A percentile compares a stretch with the other conserved stretches of the same genome.
These are phyloP conservation scores for Basidiobolus meristosporus DNA, from an alignment of 371 early-diverging fungal genomes.

Conservation along the genomic window DNA sequence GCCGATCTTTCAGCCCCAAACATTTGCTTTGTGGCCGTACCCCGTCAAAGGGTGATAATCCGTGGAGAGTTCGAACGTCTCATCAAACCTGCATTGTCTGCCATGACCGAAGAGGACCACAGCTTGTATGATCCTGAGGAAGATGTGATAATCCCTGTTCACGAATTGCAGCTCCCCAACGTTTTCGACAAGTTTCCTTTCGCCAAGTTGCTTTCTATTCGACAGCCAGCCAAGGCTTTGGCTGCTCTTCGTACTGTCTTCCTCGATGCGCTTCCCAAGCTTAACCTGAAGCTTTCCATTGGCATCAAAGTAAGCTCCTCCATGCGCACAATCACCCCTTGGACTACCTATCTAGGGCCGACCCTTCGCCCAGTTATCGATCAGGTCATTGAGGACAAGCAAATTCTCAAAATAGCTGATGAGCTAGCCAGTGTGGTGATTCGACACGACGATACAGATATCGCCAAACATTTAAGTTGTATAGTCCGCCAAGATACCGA, in stretches of 20 bases:
- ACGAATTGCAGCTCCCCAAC: constrained; percentile 43
- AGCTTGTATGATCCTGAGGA: constrained; percentile 3
- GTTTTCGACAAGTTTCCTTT: constrained; percentile 24
- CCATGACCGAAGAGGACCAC: constrained; percentile 5
- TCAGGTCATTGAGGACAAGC: constrained; percentile 15
- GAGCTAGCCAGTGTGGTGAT: constrained; percentile 38
- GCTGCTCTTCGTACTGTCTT: constrained; percentile 47
- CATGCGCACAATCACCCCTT: constrained; percentile 51
- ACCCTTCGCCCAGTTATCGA: constrained; percentile 31
- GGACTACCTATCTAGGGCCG: constrained; percentile 42
- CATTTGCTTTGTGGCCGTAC: constrained; percentile 28
- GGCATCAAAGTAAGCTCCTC: constrained; percentile 52
- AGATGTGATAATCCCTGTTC: constrained; percentile 35
- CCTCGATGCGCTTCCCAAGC: constrained; percentile 16
- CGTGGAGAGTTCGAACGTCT: constrained; percentile 27
- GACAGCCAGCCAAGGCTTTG: constrained; percentile 26
- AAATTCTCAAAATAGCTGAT: constrained; percentile 8
- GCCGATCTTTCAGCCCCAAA: constrained; percentile 19
- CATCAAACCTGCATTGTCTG: constrained; percentile 10
- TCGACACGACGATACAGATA: constrained; percentile 23
- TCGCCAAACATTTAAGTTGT: constrained; percentile 47
- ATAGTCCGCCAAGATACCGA: constrained; percentile 20
- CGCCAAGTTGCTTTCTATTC: constrained; percentile 16
- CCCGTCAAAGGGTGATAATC: constrained; percentile 16
- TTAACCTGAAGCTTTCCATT: constrained; percentile 35